Percentiles rank a stretch among this genome's conserved stretches.
phyloP scores from a whole-genome alignment of 345 rosid genomes.

The Acer yangbiense region DNA sequence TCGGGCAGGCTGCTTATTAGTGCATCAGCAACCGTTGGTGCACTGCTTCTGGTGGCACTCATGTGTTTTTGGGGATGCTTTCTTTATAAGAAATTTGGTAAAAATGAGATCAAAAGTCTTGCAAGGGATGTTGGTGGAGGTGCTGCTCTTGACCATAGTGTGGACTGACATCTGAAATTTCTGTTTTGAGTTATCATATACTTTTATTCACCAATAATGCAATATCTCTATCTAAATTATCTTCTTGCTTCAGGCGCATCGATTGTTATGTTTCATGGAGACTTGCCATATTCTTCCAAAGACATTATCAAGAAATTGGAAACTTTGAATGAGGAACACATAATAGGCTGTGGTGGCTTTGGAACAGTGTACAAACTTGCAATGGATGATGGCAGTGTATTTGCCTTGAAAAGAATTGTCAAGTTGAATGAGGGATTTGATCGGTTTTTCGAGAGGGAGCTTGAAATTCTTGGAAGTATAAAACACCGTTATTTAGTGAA shows the following conservation, averaged over 20 bases:
- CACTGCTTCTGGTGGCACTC: conserved; percentile 94
- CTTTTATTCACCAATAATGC: conserved; percentile 14
- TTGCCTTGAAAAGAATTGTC: conserved; percentile 85
- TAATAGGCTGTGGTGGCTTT: conserved; percentile 94
- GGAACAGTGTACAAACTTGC: conserved; percentile 93
- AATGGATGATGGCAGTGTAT: conserved; percentile 94
- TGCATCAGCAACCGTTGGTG: conserved; percentile 95
- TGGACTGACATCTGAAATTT: conserved; percentile 20
- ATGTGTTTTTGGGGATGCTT: conserved; percentile 99
- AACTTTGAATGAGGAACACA: conserved; percentile 78
- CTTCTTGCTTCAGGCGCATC: conserved; percentile 75
- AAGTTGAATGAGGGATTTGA: conserved; percentile 92
- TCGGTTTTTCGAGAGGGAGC: conserved; percentile 96
- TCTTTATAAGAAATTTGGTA: conserved; percentile 94
- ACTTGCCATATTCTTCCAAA: conserved; percentile 92
- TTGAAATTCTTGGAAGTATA: conserved; percentile 97
- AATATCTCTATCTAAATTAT: conserved; percentile 11
- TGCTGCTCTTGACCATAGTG: conserved; percentile 33
- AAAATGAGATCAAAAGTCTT: conserved; percentile 67
- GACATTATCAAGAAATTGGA: conserved; percentile 94
- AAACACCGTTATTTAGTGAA: conserved; percentile 94
- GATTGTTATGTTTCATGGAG: conserved; percentile 97
- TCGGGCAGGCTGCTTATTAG: conserved; percentile 82
- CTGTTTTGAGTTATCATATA: conserved; percentile 8
- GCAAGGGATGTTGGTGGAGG: conserved; percentile 94